Percentiles rank a stretch among this genome's conserved stretches.
phyloP scores from a whole-genome alignment of 768 basidiomycete genomes.

The Trametes punicea region DNA sequence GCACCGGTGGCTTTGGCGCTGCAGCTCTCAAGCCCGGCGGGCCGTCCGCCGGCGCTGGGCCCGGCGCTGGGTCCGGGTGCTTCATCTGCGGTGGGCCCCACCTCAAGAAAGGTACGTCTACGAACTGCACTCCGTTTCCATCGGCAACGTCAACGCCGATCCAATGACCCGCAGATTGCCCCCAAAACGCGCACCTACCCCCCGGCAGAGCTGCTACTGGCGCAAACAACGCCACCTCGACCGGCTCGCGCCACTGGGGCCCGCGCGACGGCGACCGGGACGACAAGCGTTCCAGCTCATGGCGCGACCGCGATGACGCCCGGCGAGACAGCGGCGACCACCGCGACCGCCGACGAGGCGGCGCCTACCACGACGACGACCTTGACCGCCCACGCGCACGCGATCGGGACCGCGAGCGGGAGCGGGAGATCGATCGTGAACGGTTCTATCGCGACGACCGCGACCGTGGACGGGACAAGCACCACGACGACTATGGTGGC shows the following conservation, averaged over 20 bases:
- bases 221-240: constrained; percentile 28
- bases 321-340: constrained; percentile 22
- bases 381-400: constrained; percentile 6
- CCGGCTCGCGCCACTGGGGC: constrained; percentile 25
- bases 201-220: constrained; percentile 31
- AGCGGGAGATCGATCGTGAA: constrained; percentile 10
- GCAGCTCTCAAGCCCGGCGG: constrained; percentile 53
- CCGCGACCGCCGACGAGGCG: constrained; percentile 17
- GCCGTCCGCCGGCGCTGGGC: constrained; percentile 30
- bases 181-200: constrained; percentile 31
- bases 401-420: constrained; percentile 15
- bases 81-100: constrained; percentile 95
- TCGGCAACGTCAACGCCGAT: not conserved
- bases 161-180: constrained; percentile 30
- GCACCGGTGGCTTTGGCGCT: too few relatives aligned
- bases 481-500: constrained; percentile 15
- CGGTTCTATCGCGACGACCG: constrained; percentile 17
- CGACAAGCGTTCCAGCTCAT: constrained; percentile 16
- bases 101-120: constrained; percentile 75
- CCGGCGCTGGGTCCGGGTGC: constrained; percentile 57
- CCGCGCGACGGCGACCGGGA: constrained; percentile 18
- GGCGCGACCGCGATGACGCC: constrained; percentile 24
- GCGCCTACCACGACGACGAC: constrained; percentile 11
- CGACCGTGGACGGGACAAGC: constrained; percentile 13
- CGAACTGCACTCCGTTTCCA: not conserved